A percentile compares a stretch with the other conserved stretches of the same genome.
These are phyloP conservation scores for Maudiozyma bulderi DNA, from an alignment of 805 yeast genomes.

Conservation along the genomic window DNA sequence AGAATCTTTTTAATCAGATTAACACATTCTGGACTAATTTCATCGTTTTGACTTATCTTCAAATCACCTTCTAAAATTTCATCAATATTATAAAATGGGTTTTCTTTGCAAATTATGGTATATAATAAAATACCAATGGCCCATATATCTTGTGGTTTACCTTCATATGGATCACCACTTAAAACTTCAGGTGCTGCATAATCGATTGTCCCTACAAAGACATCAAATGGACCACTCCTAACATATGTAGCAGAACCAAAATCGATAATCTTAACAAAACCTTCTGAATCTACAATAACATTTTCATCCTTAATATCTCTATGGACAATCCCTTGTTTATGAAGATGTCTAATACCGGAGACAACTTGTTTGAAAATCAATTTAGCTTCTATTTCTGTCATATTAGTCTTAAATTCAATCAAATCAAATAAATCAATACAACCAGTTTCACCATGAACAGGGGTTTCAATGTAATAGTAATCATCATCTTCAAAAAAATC, in stretches of 20 bases:
- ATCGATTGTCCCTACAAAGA: slow-evolving; percentile 94
- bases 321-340: slow-evolving; percentile 79
- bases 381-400: slow-evolving; percentile 72
- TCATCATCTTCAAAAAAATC: slow-evolving; percentile 91
- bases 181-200: slow-evolving; percentile 97
- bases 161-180: slow-evolving; percentile 79
- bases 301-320: slow-evolving; percentile 95
- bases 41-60: slow-evolving; percentile 34
- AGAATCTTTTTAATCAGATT: slow-evolving; percentile 56
- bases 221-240: slow-evolving; percentile 89
- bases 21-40: slow-evolving; percentile 49
- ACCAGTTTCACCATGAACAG: slow-evolving; percentile 81
- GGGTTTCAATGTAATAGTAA: slow-evolving; percentile 84
- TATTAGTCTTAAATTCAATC: slow-evolving; percentile 74
- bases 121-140: slow-evolving; percentile 86
- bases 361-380: slow-evolving; percentile 71
- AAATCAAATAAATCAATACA: slow-evolving; percentile 89
- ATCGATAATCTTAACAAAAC: slow-evolving; percentile 77
- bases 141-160: slow-evolving; percentile 95
- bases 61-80: slow-evolving; percentile 89
- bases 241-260: slow-evolving; percentile 93
- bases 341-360: slow-evolving; percentile 72
- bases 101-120: slow-evolving; percentile 85
- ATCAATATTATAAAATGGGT: slow-evolving; percentile 91
- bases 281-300: slow-evolving; percentile 74